Percentiles rank a stretch among this genome's conserved stretches.
Conservation (phyloP, 257 asterid genomes). For the Rauvolfia tetraphylla region DNA sequence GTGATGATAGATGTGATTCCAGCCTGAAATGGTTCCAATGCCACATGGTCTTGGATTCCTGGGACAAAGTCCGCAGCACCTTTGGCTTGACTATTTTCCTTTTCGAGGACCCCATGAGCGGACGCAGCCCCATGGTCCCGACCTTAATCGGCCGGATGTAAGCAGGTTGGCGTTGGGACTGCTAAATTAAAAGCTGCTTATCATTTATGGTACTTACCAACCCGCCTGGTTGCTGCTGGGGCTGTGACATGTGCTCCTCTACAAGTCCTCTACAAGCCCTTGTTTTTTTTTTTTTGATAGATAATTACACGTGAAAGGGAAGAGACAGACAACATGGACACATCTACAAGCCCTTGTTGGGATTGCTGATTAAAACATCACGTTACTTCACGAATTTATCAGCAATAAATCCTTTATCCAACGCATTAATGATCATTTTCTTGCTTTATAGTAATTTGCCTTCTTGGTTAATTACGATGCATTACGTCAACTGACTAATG, state of each 20-base stretch:
- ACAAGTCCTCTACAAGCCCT: too few relatives aligned
- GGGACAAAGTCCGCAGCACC: background rate
- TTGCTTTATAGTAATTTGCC: background rate
- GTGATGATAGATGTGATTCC: background rate
- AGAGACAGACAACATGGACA: too few relatives aligned
- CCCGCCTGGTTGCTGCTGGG: background rate
- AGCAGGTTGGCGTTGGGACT: slow-evolving; percentile 6
- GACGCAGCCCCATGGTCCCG: background rate
- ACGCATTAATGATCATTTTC: too few relatives aligned
- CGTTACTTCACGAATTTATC: background rate
- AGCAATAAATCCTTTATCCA: too few relatives aligned
- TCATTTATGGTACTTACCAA: background rate
- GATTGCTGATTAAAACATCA: background rate
- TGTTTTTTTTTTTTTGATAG: too few relatives aligned
- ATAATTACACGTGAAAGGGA: too few relatives aligned
- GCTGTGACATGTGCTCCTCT: background rate
- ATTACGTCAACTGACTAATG: background rate
- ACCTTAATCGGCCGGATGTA: background rate
- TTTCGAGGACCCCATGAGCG: background rate
- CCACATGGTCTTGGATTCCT: background rate
- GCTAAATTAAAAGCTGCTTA: background rate
- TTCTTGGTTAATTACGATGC: background rate
- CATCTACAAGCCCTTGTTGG: too few relatives aligned
- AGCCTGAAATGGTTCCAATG: too few relatives aligned
- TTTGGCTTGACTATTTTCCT: background rate